Conservation (phyloP, 1,139 yeast species). For the Saccharomyces hybrid region DNA sequence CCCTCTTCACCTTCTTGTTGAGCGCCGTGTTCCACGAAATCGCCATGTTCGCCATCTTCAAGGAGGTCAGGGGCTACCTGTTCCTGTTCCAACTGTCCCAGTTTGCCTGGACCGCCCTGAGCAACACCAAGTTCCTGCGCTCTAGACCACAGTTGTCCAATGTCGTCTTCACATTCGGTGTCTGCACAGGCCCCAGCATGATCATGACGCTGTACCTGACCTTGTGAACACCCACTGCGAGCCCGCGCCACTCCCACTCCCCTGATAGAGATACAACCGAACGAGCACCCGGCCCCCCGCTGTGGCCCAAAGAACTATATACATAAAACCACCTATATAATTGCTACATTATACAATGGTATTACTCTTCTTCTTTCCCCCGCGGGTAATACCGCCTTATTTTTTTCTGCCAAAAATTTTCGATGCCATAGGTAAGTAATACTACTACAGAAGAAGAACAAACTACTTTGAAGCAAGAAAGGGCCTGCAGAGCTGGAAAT, state of each 20-base stretch:
- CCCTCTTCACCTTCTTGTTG: conserved; percentile 68
- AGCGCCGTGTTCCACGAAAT: conserved; percentile 78
- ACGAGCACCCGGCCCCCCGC: background rate
- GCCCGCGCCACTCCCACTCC: conserved; percentile 37
- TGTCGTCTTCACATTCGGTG: conserved; percentile 79
- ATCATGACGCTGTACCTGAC: conserved; percentile 31
- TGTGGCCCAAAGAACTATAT: background rate
- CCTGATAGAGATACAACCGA: background rate
- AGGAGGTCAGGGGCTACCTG: conserved; percentile 69
- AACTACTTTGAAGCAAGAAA: background rate
- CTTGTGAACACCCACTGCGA: conserved; percentile 53
- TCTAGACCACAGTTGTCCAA: conserved; percentile 48
- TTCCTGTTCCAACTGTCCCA: conserved; percentile 66
- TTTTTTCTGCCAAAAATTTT: background rate
- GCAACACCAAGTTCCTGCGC: conserved; percentile 6
- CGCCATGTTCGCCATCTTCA: conserved; percentile 79
- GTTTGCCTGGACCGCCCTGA: conserved; percentile 37
- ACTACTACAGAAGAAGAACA: too few species aligned
- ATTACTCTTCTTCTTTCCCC: too few species aligned
- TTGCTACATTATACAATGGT: too few species aligned
- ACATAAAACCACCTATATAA: too few species aligned
- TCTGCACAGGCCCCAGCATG: conserved; percentile 76
- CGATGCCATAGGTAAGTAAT: background rate
- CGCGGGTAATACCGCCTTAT: background rate
- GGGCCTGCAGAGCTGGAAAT: background rate